Evolutionary conservation across 2,329 filamentous ascomycete genomes (phyloP).

Genomic region (Fusarium subglutinans): DNA sequence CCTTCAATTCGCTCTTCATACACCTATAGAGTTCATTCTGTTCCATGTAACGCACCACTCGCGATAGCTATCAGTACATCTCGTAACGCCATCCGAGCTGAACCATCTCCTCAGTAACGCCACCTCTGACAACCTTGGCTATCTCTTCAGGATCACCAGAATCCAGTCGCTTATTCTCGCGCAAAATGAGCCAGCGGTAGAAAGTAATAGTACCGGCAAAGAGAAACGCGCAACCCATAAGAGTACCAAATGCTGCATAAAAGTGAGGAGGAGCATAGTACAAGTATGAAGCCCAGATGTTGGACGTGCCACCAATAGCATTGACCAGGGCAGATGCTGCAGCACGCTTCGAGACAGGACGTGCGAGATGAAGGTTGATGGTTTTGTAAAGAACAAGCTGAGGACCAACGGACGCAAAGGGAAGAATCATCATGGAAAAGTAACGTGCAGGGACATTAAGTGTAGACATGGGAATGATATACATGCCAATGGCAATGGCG

Average conservation of each 20-base stretch:
- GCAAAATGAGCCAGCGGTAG: slow-evolving; percentile 50
- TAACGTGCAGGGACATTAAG: slow-evolving; percentile 52
- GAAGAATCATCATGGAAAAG: slow-evolving; percentile 54
- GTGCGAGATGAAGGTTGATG: slow-evolving; percentile 52
- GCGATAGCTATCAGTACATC: slow-evolving; percentile 47
- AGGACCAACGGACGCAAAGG: slow-evolving; percentile 47
- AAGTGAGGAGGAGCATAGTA: slow-evolving; percentile 51
- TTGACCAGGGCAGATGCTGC: slow-evolving; percentile 54
- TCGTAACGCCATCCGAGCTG: slow-evolving; percentile 54
- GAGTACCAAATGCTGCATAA: slow-evolving; percentile 52
- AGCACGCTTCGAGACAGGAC: slow-evolving; percentile 53
- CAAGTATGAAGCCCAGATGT: slow-evolving; percentile 50
- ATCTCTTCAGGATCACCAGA: slow-evolving; percentile 49
- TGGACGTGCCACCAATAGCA: slow-evolving; percentile 47
- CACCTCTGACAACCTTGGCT: slow-evolving; percentile 51
- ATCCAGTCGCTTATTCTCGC: slow-evolving; percentile 52
- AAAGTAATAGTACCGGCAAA: slow-evolving; percentile 48
- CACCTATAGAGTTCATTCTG: not conserved
- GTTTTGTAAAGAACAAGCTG: slow-evolving; percentile 54
- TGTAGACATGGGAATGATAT: slow-evolving; percentile 51
- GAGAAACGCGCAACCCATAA: slow-evolving; percentile 48
- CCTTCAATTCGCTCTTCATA: not conserved
- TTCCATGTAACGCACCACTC: accelerated
- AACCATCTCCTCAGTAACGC: slow-evolving; percentile 56
- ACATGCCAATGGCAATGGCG: slow-evolving; percentile 47